Evolutionary conservation across 352 stramenopile species (phyloP), one percentile per base, ranked within the genome.

Genomic region (Pythium dissimile): DNA sequence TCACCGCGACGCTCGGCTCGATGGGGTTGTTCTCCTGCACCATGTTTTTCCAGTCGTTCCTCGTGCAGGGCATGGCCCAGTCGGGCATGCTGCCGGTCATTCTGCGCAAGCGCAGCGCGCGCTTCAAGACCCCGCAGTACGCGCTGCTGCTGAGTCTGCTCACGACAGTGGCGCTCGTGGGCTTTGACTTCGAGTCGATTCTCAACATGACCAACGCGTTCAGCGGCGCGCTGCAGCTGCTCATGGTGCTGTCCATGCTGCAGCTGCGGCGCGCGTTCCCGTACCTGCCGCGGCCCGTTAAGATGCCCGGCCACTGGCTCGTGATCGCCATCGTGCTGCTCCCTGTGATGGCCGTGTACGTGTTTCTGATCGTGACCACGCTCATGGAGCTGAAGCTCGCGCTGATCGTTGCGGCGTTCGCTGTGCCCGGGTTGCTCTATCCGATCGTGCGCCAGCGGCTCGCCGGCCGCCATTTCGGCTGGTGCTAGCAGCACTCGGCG

Each of bases 11-110:
- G 2, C 69, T 92, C 49, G 71, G 80, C 7, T 77, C 84, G 9
- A 75, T 81, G 30, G 80, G 92, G 34, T 59, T 95, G 30, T 97
- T 94, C 65, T 70, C 88, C 67, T 77, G 79, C 10, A 84, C 94
- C 65, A 86, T 98, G 64, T 89, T 75, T 8, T 71, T 69, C 11
- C 85, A 97, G 66, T 72, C 88, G 16, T 95, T 82, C 50, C 79
- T 92, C 59, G 41, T 97, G 4, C 59, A 44, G 1, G 56, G 56
- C 31, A 66, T 78, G 59, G 68, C 84, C 6, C 75, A 96, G 51
- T 62, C 72, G 15, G 77, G 84, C 18, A 72, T 90, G 32, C 39
- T 94, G 16, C 86, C 85, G 1, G 72, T 75, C 21, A 62, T 85
- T 15, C 85, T 96, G 42, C 70, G 80, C 7, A 86, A 75, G 2